These are phyloP conservation scores for Nemophila menziesii DNA, from an alignment of 257 asterid species.

Conservation along the genomic window DNA sequence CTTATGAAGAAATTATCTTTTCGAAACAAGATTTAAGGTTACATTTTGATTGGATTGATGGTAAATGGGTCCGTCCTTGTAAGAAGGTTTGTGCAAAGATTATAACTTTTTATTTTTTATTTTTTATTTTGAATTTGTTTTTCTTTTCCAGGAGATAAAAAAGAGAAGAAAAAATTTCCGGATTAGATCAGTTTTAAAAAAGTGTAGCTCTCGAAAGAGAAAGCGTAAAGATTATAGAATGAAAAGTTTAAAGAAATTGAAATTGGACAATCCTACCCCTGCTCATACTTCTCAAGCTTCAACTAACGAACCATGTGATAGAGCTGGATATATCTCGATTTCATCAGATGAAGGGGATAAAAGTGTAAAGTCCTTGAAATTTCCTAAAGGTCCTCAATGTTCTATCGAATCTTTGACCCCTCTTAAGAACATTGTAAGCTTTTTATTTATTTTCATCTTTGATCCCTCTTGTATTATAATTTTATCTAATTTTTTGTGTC, in stretches of 20 bases:
- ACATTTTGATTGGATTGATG: slow-evolving; percentile 4
- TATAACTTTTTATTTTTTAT: no score
- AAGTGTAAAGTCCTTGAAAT: not conserved
- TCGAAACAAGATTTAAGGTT: not conserved
- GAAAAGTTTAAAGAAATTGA: not conserved
- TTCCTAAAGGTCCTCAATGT: not conserved
- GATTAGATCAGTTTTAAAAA: not conserved
- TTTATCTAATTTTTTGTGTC: not conserved
- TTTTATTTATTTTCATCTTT: no score
- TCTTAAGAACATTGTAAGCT: not conserved
- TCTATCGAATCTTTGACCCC: not conserved
- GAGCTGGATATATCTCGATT: not conserved
- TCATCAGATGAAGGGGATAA: not conserved
- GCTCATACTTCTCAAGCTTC: not conserved
- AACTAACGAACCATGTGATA: not conserved
- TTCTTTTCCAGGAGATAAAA: not conserved
- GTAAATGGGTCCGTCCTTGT: not conserved
- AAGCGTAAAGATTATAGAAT: not conserved
- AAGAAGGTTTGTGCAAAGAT: not conserved
- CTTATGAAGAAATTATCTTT: not conserved
- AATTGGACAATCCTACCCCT: not conserved
- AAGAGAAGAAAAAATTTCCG: not conserved
- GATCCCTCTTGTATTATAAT: no score
- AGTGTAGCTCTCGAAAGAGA: not conserved
- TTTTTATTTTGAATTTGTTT: no score